Conservation (phyloP, 768 basidiomycete species). For the Phallus indusiatus region DNA sequence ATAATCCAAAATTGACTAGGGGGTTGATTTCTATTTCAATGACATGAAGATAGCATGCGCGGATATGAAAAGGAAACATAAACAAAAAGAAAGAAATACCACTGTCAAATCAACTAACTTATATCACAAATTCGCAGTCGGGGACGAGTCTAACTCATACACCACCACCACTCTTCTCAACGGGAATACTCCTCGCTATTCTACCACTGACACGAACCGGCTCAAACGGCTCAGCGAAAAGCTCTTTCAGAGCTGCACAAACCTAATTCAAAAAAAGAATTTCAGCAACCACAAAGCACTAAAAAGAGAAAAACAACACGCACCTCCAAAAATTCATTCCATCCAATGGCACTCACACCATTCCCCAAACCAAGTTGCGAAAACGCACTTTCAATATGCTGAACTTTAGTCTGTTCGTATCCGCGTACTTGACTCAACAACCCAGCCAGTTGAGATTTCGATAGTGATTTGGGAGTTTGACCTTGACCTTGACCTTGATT, state of each 20-base stretch:
- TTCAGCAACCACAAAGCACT: background rate
- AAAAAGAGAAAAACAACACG: conserved; percentile 20
- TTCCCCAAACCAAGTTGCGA: conserved; percentile 63
- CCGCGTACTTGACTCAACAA: conserved; percentile 27
- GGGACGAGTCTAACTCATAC: conserved; percentile 19
- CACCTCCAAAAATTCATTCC: conserved; percentile 89
- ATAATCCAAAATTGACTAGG: no score
- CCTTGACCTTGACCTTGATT: no score
- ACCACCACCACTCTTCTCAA: conserved; percentile 47
- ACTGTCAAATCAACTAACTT: no score
- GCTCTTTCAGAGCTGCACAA: conserved; percentile 65
- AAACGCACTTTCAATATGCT: conserved; percentile 69
- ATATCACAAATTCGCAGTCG: no score
- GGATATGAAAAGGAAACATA: no score
- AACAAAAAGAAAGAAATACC: no score
- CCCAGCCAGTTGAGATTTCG: conserved; percentile 27
- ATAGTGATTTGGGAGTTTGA: background rate
- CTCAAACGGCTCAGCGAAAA: conserved; percentile 35
- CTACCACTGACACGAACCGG: conserved; percentile 23
- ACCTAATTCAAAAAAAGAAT: conserved; percentile 37
- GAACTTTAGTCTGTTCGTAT: conserved; percentile 49
- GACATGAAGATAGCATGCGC: no score
- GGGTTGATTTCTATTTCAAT: no score
- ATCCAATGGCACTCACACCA: conserved; percentile 45
- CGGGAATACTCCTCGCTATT: conserved; percentile 38